Conservation (phyloP, 768 basidiomycete genomes). For the Psilocybe azurescens region DNA sequence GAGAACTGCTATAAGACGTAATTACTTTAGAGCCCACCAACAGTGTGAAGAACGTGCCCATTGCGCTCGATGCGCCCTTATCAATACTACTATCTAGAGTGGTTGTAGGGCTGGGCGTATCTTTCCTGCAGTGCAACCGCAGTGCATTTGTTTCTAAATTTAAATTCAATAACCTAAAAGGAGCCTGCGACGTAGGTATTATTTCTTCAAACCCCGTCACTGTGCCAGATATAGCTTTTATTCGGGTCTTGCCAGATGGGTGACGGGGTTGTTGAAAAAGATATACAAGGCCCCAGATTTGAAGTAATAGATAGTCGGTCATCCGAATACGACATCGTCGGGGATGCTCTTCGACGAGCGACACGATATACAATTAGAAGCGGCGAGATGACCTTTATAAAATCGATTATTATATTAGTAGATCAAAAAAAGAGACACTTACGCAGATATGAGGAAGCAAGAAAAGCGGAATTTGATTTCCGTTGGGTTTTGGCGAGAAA, state of each 20-base stretch:
- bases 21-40: too few relatives aligned
- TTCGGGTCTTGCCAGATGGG: not conserved
- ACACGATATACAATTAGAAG: constrained; percentile 6
- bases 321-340: not conserved
- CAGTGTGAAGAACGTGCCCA: too few relatives aligned
- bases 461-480: not conserved
- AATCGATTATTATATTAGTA: not conserved
- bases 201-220: not conserved
- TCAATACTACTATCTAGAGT: too few relatives aligned
- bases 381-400: not conserved
- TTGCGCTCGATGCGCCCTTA: too few relatives aligned
- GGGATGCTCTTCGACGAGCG: not conserved
- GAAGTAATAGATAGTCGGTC: not conserved
- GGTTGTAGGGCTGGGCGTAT: too few relatives aligned
- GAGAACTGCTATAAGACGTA: too few relatives aligned
- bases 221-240: not conserved
- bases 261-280: not conserved
- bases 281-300: not conserved
- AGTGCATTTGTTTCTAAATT: too few relatives aligned
- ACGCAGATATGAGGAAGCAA: constrained; percentile 2
- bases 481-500: not conserved
- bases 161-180: not conserved
- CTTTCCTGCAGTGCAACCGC: too few relatives aligned
- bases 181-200: not conserved
- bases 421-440: not conserved